phyloP scores from a whole-genome alignment of 2,329 filamentous ascomycete genomes.

The Ramichloridium luteum region DNA sequence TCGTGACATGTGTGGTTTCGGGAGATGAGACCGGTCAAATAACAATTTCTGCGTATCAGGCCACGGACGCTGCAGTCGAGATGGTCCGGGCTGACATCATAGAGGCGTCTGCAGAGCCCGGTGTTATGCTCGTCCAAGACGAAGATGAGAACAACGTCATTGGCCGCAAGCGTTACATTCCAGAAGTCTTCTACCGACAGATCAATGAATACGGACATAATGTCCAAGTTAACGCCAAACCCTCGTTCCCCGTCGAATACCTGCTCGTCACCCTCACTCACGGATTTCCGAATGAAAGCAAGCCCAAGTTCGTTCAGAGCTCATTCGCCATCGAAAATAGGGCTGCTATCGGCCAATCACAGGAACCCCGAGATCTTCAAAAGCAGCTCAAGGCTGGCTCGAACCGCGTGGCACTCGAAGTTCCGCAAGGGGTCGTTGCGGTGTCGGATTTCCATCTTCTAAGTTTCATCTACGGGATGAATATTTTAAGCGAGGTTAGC shows the following conservation, averaged over 20 bases:
- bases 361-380: constrained; percentile 59
- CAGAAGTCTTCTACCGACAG: constrained; percentile 89
- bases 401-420: constrained; percentile 38
- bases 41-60: constrained; percentile 81
- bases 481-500: constrained; percentile 69
- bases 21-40: constrained; percentile 85
- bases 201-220: constrained; percentile 96
- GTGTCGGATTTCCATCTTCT: constrained; percentile 91
- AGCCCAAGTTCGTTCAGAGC: constrained; percentile 64
- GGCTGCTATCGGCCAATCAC: constrained; percentile 70
- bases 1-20: constrained; percentile 92
- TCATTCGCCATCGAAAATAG: constrained; percentile 85
- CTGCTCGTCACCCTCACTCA: constrained; percentile 91
- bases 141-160: constrained; percentile 62
- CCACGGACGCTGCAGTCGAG: constrained; percentile 87
- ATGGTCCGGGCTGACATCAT: constrained; percentile 94
- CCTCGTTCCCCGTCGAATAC: constrained; percentile 92
- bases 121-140: constrained; percentile 84
- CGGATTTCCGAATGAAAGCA: constrained; percentile 59
- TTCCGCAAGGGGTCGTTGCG: constrained; percentile 51
- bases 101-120: constrained; percentile 86
- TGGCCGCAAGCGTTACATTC: constrained; percentile 71
- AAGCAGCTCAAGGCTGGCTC: constrained; percentile 54
- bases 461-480: constrained; percentile 71
- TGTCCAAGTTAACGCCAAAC: constrained; percentile 94